Percentiles rank a stretch among this genome's conserved stretches.
These are phyloP conservation scores for Cladophialophora carrionii DNA, from an alignment of 2,329 filamentous ascomycete species.

Conservation along the genomic window DNA sequence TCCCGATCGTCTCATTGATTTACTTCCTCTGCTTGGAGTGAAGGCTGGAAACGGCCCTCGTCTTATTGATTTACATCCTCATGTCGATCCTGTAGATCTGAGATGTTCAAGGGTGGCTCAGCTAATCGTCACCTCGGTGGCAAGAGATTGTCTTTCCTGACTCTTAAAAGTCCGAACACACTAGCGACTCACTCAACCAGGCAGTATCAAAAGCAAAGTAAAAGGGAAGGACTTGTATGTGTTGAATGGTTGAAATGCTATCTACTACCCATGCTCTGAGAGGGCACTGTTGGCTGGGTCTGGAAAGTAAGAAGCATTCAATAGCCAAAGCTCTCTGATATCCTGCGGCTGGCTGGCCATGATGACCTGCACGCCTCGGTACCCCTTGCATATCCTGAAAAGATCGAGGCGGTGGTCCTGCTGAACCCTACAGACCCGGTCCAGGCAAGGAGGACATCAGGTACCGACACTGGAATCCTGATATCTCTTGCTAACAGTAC, in stretches of 20 bases:
- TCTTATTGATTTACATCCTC: too few relatives aligned
- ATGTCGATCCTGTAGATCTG: too few relatives aligned
- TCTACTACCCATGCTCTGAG: not conserved
- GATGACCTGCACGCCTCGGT: constrained; percentile 7
- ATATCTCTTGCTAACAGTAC: not conserved
- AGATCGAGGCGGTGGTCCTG: not conserved
- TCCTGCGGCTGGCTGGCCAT: not conserved
- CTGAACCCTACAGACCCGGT: not conserved
- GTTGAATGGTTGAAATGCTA: constrained; percentile 4
- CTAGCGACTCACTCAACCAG: too few relatives aligned
- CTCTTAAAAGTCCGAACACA: not conserved
- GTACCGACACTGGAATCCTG: not conserved
- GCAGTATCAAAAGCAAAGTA: not conserved
- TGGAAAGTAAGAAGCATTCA: not conserved
- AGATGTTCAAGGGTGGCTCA: not conserved
- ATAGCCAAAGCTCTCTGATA: constrained; percentile 1
- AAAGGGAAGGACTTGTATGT: not conserved
- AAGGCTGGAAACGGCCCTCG: too few relatives aligned
- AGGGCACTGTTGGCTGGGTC: not conserved
- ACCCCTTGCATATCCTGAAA: not conserved
- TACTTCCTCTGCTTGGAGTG: too few relatives aligned
- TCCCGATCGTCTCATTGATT: too few relatives aligned
- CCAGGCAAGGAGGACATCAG: constrained; percentile 1
- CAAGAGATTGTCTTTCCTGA: not conserved
- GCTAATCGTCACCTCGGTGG: not conserved